Evolutionary conservation across 1,284 basidiomycete species (phyloP).

Genomic region (Fomitopsis pinicola): DNA sequence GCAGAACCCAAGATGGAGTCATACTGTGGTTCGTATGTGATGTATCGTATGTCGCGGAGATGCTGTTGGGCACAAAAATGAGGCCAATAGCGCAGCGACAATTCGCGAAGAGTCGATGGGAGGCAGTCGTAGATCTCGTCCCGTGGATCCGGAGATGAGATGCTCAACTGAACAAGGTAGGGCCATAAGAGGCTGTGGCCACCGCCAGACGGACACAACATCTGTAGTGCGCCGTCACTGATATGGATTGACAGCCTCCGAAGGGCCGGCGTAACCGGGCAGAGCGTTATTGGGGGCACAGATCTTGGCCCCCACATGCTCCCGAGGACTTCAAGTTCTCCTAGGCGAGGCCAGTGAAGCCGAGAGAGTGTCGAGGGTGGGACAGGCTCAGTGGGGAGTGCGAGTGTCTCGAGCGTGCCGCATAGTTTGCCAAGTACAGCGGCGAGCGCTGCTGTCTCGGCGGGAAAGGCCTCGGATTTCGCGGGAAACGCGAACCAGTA

Average conservation of each 20-base stretch:
- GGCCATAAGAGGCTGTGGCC: not conserved
- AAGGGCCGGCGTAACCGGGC: not conserved
- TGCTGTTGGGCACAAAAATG: not conserved
- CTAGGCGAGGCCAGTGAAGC: not conserved
- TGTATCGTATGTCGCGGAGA: not conserved
- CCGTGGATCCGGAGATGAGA: not conserved
- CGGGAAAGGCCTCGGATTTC: not conserved
- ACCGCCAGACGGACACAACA: not conserved
- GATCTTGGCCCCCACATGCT: not conserved
- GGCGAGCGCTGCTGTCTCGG: not conserved
- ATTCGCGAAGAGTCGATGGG: not conserved
- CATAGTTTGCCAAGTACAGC: not conserved
- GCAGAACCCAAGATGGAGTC: not conserved
- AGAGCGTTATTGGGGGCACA: not conserved
- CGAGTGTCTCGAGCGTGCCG: not conserved
- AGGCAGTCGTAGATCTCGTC: not conserved
- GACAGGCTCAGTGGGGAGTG: not conserved
- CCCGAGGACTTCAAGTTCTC: not conserved
- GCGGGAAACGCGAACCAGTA: not conserved
- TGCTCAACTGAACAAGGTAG: not conserved
- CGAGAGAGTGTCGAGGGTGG: not conserved
- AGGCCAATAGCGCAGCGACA: not conserved
- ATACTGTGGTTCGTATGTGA: not conserved
- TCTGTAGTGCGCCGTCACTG: not conserved
- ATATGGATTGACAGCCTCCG: not conserved